Conservation (phyloP, 1,284 basidiomycete genomes). For the Cryptococcus sp. region DNA sequence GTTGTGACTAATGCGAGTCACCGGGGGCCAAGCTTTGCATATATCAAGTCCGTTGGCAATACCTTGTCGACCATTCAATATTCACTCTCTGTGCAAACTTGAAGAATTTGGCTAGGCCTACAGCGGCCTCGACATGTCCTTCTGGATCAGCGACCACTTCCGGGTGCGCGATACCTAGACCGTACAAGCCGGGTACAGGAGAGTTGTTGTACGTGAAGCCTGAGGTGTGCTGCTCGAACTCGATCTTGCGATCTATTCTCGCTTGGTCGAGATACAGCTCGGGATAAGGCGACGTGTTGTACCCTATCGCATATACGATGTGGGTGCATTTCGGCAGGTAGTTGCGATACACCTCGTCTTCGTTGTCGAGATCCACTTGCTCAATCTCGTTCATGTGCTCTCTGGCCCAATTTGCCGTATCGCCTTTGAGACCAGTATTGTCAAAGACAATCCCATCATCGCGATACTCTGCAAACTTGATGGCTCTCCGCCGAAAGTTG, state of each 20-base stretch:
- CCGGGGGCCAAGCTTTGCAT: too few species aligned
- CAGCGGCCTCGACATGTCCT: conserved; percentile 29
- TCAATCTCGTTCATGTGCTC: conserved; percentile 14
- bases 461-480: conserved; percentile 25
- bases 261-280: neutral
- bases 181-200: conserved; percentile 18
- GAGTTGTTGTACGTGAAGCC: conserved; percentile 12
- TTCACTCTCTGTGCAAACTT: conserved; percentile 27
- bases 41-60: too few species aligned
- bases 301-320: conserved; percentile 32
- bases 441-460: conserved; percentile 33
- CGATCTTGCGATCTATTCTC: conserved; percentile 13
- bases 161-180: conserved; percentile 31
- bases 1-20: too few species aligned
- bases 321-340: conserved; percentile 26
- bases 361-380: conserved; percentile 18
- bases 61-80: too few species aligned
- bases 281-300: conserved; percentile 14
- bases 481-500: conserved; percentile 24
- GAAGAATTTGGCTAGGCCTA: conserved; percentile 34
- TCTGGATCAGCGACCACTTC: conserved; percentile 28
- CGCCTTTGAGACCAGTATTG: conserved; percentile 32
- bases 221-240: conserved; percentile 27
- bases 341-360: conserved; percentile 19
- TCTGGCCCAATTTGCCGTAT: conserved; percentile 30